phyloP scores from a whole-genome alignment of 306 rosid species.

The Cicer arietinum region DNA sequence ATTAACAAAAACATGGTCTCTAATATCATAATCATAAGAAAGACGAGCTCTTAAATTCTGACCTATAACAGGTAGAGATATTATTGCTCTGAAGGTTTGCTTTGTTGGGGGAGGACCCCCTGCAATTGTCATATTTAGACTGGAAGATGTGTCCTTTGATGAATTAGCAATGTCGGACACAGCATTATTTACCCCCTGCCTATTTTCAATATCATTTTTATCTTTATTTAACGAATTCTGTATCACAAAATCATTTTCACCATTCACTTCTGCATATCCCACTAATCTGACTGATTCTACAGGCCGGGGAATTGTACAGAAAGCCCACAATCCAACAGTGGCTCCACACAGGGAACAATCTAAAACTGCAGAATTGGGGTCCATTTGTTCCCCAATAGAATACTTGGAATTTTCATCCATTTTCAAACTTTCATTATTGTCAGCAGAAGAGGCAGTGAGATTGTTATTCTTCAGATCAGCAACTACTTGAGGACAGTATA shows the following conservation, averaged over 20 bases:
- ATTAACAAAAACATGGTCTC: conserved; percentile 46
- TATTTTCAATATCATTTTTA: conserved; percentile 48
- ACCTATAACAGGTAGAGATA: conserved; percentile 85
- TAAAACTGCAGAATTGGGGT: conserved; percentile 78
- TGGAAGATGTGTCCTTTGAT: conserved; percentile 54
- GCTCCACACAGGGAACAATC: conserved; percentile 96
- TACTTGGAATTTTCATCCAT: conserved; percentile 49
- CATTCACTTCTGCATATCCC: conserved; percentile 65
- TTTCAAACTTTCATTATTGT: conserved; percentile 44
- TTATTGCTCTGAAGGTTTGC: conserved; percentile 85
- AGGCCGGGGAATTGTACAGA: conserved; percentile 67
- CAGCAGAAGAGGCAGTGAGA: conserved; percentile 46
- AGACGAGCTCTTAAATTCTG: conserved; percentile 80
- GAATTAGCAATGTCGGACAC: conserved; percentile 49
- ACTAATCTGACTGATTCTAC: conserved; percentile 73
- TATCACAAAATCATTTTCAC: conserved; percentile 41
- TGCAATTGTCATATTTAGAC: conserved; percentile 83
- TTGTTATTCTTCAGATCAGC: conserved; percentile 44
- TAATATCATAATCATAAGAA: conserved; percentile 60
- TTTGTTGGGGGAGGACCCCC: conserved; percentile 97
- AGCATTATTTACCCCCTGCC: conserved; percentile 45
- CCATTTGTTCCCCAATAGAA: conserved; percentile 55
- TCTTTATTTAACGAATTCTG: no score
- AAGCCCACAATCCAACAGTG: conserved; percentile 91
- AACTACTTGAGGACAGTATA: conserved; percentile 42